Evolutionary conservation across 2,329 filamentous ascomycete genomes (phyloP).

Genomic region (Thermoascus crustaceus): DNA sequence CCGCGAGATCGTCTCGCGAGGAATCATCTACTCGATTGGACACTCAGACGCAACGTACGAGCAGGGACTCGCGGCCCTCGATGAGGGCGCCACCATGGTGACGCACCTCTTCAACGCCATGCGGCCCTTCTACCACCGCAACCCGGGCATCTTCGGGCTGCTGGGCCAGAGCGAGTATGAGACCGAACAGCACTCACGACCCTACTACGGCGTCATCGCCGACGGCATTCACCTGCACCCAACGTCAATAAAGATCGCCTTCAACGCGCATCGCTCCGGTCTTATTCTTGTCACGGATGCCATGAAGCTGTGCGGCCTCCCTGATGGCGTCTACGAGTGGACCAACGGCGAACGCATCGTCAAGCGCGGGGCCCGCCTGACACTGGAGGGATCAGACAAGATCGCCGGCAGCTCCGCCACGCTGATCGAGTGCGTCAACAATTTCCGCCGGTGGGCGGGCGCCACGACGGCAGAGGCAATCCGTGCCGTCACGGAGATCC

Average conservation of each 20-base stretch:
- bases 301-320: conserved; percentile 77
- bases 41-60: conserved; percentile 86
- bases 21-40: conserved; percentile 71
- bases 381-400: conserved; percentile 67
- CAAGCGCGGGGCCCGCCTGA: conserved; percentile 59
- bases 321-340: conserved; percentile 79
- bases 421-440: conserved; percentile 38
- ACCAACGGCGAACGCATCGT: conserved; percentile 60
- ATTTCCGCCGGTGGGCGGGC: conserved; percentile 35
- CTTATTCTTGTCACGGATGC: conserved; percentile 88
- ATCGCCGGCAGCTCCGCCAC: conserved; percentile 60
- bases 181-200: conserved; percentile 41
- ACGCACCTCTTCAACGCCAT: conserved; percentile 94
- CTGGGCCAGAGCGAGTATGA: conserved; percentile 62
- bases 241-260: conserved; percentile 81
- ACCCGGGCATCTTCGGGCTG: conserved; percentile 83
- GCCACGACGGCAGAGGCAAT: conserved; percentile 32
- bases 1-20: conserved; percentile 53
- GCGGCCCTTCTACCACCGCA: conserved; percentile 80
- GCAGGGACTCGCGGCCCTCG: conserved; percentile 62
- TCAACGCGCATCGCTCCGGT: conserved; percentile 73
- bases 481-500: conserved; percentile 32
- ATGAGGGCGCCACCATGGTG: conserved; percentile 76
- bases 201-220: conserved; percentile 81
- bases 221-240: conserved; percentile 88